These are phyloP conservation scores for Crepidotus sp. DNA, from an alignment of 1,284 basidiomycete species.

Conservation along the genomic window DNA sequence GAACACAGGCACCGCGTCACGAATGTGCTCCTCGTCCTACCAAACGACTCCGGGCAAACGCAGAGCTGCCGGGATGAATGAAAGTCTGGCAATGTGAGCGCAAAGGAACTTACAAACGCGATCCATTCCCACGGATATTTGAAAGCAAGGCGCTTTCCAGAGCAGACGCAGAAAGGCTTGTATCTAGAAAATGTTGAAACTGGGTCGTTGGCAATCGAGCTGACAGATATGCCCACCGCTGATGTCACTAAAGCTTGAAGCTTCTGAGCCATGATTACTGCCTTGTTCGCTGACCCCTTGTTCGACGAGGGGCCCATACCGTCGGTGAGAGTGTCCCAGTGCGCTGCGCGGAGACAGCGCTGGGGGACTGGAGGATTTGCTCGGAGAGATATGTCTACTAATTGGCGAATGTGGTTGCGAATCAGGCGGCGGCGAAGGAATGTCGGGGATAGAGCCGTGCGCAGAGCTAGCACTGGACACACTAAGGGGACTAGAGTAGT, in stretches of 20 bases:
- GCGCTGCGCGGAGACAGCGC: slow-evolving; percentile 45
- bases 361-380: slow-evolving; percentile 53
- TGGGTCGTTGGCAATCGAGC: background rate
- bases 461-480: slow-evolving; percentile 63
- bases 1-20: background rate
- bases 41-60: slow-evolving; percentile 35
- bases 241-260: slow-evolving; percentile 76
- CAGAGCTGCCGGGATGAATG: slow-evolving; percentile 28
- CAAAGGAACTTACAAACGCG: slow-evolving; percentile 17
- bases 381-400: slow-evolving; percentile 43
- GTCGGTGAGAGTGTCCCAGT: slow-evolving; percentile 37
- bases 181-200: slow-evolving; percentile 33
- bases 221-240: slow-evolving; percentile 50
- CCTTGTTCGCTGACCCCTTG: slow-evolving; percentile 43
- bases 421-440: slow-evolving; percentile 57
- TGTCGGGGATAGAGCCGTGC: slow-evolving; percentile 67
- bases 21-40: slow-evolving; percentile 24
- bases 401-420: slow-evolving; percentile 41
- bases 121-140: slow-evolving; percentile 38
- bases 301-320: slow-evolving; percentile 34
- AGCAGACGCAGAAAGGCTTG: slow-evolving; percentile 63
- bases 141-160: slow-evolving; percentile 69
- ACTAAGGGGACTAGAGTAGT: slow-evolving; percentile 53
- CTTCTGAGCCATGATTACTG: slow-evolving; percentile 58
- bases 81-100: slow-evolving; percentile 7